Conservation (phyloP, 257 asterid species). For the Phtheirospermum japonicum region DNA sequence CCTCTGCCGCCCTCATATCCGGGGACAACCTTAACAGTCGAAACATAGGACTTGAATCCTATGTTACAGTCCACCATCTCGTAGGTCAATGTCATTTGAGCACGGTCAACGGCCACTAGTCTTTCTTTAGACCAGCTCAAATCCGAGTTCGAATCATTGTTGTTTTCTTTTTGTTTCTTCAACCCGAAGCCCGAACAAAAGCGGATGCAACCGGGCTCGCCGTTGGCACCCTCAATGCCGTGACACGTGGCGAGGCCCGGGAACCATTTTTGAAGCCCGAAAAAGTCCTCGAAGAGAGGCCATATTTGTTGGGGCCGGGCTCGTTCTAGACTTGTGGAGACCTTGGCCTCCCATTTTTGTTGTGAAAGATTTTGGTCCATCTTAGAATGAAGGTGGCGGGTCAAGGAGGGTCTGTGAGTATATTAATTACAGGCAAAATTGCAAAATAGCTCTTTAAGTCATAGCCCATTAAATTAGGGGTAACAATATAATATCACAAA, state of each 20-base stretch:
- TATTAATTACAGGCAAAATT: no score
- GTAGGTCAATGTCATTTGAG: conserved; percentile 40
- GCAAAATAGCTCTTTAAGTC: no score
- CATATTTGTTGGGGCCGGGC: conserved; percentile 57
- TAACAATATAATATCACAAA: no score
- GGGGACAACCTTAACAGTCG: conserved; percentile 47
- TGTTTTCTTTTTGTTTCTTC: conserved; percentile 24
- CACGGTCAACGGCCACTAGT: conserved; percentile 34
- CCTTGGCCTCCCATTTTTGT: conserved; percentile 54
- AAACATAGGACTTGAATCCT: conserved; percentile 56
- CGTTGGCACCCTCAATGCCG: conserved; percentile 64
- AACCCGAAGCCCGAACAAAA: conserved; percentile 58
- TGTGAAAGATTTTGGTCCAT: conserved; percentile 29
- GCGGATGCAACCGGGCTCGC: conserved; percentile 65
- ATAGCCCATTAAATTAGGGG: no score
- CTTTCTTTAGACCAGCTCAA: conserved; percentile 58
- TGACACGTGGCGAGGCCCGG: conserved; percentile 55
- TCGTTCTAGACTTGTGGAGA: conserved; percentile 41
- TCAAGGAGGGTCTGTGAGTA: no score
- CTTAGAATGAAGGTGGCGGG: no score
- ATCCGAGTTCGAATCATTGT: background rate
- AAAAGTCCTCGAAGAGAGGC: conserved; percentile 57
- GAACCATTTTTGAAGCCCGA: conserved; percentile 68
- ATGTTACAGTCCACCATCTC: conserved; percentile 63
- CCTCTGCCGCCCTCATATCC: conserved; percentile 20